Conservation (phyloP, 2,329 filamentous ascomycete genomes). For the Neofusicoccum sp. region DNA sequence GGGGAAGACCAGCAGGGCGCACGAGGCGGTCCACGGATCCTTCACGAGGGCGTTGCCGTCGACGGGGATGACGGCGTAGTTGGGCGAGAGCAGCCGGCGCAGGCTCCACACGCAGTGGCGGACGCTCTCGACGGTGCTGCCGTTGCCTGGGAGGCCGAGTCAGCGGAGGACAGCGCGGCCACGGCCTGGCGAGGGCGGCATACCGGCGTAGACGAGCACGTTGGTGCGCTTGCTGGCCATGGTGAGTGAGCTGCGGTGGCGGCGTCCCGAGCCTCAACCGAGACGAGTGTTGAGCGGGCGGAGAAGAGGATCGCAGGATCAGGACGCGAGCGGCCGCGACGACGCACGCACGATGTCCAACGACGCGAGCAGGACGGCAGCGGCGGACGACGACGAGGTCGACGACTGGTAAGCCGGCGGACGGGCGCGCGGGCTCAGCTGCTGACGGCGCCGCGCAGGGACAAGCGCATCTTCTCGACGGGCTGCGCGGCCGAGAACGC, state of each 20-base stretch:
- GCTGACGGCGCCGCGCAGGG: conserved; percentile 60
- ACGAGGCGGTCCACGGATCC: conserved; percentile 87
- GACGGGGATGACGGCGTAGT: conserved; percentile 90
- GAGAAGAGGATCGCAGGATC: not conserved
- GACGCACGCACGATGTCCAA: conserved; percentile 56
- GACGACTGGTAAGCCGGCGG: conserved; percentile 79
- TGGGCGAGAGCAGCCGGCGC: conserved; percentile 80
- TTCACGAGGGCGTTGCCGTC: conserved; percentile 77
- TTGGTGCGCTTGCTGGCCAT: conserved; percentile 79
- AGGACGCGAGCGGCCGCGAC: conserved; percentile 2
- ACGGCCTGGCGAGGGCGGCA: conserved; percentile 22
- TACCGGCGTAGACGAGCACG: conserved; percentile 90
- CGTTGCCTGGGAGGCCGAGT: conserved; percentile 63
- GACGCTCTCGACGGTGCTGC: conserved; percentile 85
- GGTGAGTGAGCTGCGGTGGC: conserved; percentile 26
- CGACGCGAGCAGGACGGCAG: conserved; percentile 48
- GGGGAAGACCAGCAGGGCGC: conserved; percentile 86
- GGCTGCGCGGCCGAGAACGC: conserved; percentile 86
- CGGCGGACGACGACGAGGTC: conserved; percentile 77
- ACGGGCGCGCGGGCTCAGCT: not conserved
- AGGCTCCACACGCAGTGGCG: conserved; percentile 87
- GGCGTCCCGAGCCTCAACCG: conserved; percentile 33
- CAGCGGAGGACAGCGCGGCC: not conserved
- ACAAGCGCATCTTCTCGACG: conserved; percentile 96
- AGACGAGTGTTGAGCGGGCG: conserved; percentile 12